Percentiles rank a stretch among this genome's conserved stretches.
Conservation (phyloP, 768 basidiomycete genomes). For the Boletus pseudopeckii region DNA sequence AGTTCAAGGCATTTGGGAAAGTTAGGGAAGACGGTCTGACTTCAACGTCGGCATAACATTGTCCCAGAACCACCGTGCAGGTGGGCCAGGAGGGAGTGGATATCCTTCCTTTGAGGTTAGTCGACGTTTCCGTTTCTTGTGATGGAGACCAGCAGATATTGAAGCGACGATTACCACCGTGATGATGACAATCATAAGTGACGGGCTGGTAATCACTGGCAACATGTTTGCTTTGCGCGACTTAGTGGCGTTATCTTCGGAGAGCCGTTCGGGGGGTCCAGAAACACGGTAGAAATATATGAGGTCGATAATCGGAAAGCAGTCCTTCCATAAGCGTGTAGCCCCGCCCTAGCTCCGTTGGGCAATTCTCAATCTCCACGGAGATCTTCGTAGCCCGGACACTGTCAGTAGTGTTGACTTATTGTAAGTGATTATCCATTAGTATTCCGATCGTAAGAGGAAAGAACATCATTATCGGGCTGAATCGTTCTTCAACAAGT, state of each 20-base stretch:
- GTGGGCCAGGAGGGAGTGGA: conserved; percentile 19
- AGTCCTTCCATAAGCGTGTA: no score
- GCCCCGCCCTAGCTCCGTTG: no score
- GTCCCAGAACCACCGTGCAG: conserved; percentile 6
- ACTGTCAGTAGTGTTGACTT: neutral
- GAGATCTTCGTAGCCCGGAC: no score
- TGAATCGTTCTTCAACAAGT: no score
- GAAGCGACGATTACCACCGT: neutral
- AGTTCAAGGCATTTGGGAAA: neutral
- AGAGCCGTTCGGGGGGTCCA: neutral
- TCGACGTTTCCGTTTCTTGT: neutral
- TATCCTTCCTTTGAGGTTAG: conserved; percentile 3
- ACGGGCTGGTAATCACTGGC: neutral
- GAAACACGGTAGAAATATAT: no score
- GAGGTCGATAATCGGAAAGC: no score
- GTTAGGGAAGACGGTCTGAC: neutral
- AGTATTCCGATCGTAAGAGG: no score
- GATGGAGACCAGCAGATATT: neutral
- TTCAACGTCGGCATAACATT: conserved; percentile 5
- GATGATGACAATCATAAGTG: neutral
- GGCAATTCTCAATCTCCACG: no score
- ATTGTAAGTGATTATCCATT: no score
- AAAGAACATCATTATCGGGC: no score
- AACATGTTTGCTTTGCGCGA: neutral
- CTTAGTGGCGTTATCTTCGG: neutral